Base-by-base conservation (phyloP, 2,329 filamentous ascomycete genomes). In the Botrytis aclada region DNA sequence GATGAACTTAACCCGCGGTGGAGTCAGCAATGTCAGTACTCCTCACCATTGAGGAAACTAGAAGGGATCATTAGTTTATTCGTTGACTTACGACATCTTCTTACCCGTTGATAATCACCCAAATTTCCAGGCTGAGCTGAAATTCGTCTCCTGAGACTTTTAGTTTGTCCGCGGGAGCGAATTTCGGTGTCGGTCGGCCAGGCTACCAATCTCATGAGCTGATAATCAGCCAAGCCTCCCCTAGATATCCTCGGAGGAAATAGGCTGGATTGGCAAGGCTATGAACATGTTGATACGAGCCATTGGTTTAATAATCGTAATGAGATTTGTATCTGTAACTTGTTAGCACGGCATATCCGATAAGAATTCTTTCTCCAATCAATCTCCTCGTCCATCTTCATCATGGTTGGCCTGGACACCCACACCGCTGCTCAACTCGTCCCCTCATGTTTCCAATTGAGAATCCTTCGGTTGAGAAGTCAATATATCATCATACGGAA, bases 381-480 rank as follows among this genome's bases (percentile, higher is more conserved):
- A 47, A 14, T 34, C 45, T n/a, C 45, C 20, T 37, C 41, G 54
- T 70, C 67, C 47, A 37, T 69, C 34, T n/a, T 43, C 16, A n/a
- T 25, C n/a, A 32, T 22, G 39, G 70, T 71, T 71, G 70, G 67
- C 70, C 70, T 71, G 70, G 70, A 71, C 70, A 71, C 70, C 37
- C 70, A 71, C 70, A 71, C 70, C 70, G 70, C 70, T 58, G 65
- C 34, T 56, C 47, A 69, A 18, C 39, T n/a, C 51, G n/a, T 66
- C 61, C 62, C 60, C 37, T 43, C 32, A 12, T 43, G 61, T 71
- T 54, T 56, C 37, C 45, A n/a, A 58, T 41, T 43, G 60, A 32
- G n/a, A 54, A 47, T 37, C 70, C 29, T 71, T 54, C 34, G 32
- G 16, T 54, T 39, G 8, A 20, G 39, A 32, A 39, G 39, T 25